Percentiles rank a stretch among this genome's conserved stretches.
These are phyloP conservation scores for Clathrospora elynae DNA, from an alignment of 2,329 filamentous ascomycete species.

Conservation along the genomic window DNA sequence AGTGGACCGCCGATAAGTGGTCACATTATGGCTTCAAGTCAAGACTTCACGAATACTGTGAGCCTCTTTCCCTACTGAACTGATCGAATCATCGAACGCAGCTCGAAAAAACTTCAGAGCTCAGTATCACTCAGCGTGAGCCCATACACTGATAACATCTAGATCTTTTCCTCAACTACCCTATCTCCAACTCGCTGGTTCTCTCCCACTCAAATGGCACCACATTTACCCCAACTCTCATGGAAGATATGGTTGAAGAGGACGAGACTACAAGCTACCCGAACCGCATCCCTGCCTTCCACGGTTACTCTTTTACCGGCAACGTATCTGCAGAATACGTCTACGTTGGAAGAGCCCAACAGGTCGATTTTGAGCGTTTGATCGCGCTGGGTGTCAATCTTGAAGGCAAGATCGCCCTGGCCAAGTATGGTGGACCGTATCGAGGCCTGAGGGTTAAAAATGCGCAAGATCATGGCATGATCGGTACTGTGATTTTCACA, in stretches of 20 bases:
- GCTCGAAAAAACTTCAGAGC: too few relatives aligned
- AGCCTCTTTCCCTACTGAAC: slow-evolving; percentile 8
- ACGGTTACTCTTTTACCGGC: slow-evolving; percentile 55
- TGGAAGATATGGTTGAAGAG: slow-evolving; percentile 42
- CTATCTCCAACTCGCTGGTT: slow-evolving; percentile 42
- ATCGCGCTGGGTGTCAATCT: slow-evolving; percentile 50
- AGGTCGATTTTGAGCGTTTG: slow-evolving; percentile 55
- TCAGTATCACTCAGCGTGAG: too few relatives aligned
- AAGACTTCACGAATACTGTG: slow-evolving; percentile 47
- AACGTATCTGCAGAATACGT: slow-evolving; percentile 56
- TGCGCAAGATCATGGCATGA: slow-evolving; percentile 53
- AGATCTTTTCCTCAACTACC: slow-evolving; percentile 49
- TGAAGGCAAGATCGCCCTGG: slow-evolving; percentile 56
- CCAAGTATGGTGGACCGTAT: slow-evolving; percentile 54
- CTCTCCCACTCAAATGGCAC: slow-evolving; percentile 45
- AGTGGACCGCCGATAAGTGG: slow-evolving; percentile 49
- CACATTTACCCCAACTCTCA: slow-evolving; percentile 36
- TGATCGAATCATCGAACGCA: too few relatives aligned
- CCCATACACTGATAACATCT: slow-evolving; percentile 4
- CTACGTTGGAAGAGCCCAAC: slow-evolving; percentile 51
- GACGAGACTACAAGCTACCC: slow-evolving; percentile 46
- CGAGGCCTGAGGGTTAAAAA: slow-evolving; percentile 57
- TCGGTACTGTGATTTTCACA: slow-evolving; percentile 53
- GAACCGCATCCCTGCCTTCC: slow-evolving; percentile 53
- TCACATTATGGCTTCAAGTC: slow-evolving; percentile 43